Percentiles rank a stretch among this genome's conserved stretches.
These are phyloP conservation scores for Colletotrichum cuscutae DNA, from an alignment of 2,329 filamentous ascomycete species.

Conservation along the genomic window DNA sequence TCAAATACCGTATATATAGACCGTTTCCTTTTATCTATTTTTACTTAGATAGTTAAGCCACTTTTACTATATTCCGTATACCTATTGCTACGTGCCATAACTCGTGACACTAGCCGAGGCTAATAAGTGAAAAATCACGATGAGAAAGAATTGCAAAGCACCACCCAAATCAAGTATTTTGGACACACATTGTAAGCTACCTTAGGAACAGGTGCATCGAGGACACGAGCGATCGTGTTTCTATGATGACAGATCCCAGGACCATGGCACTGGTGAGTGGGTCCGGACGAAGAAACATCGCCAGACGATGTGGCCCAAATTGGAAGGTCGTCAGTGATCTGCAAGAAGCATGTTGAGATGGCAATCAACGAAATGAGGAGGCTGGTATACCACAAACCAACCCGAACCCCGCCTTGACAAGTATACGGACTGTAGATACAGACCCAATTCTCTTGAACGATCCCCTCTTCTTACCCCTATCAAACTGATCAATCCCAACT, in stretches of 20 bases:
- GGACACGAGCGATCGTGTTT: constrained; percentile 43
- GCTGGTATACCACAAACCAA: background rate
- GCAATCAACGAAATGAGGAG: constrained; percentile 16
- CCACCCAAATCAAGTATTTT: too few species aligned
- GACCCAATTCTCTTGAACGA: too few species aligned
- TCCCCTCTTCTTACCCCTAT: background rate
- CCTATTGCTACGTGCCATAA: too few species aligned
- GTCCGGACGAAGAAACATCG: background rate
- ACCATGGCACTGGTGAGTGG: background rate
- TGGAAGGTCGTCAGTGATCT: constrained; percentile 26
- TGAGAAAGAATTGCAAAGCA: too few species aligned
- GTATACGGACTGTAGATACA: background rate
- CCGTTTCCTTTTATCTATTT: too few species aligned
- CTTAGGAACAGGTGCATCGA: background rate
- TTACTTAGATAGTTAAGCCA: too few species aligned
- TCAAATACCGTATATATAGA: too few species aligned
- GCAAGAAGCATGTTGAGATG: constrained; percentile 5
- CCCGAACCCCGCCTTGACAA: constrained; percentile 2
- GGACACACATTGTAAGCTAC: background rate
- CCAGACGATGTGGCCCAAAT: background rate
- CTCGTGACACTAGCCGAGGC: too few species aligned
- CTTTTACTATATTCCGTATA: too few species aligned
- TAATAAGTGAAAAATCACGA: too few species aligned
- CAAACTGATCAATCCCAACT: background rate
- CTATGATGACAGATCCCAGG: constrained; percentile 51